Percentiles rank a stretch among this genome's conserved stretches.
Evolutionary conservation across 1,139 yeast genomes (phyloP).

Genomic region (Scheffersomyces parashehatae): DNA sequence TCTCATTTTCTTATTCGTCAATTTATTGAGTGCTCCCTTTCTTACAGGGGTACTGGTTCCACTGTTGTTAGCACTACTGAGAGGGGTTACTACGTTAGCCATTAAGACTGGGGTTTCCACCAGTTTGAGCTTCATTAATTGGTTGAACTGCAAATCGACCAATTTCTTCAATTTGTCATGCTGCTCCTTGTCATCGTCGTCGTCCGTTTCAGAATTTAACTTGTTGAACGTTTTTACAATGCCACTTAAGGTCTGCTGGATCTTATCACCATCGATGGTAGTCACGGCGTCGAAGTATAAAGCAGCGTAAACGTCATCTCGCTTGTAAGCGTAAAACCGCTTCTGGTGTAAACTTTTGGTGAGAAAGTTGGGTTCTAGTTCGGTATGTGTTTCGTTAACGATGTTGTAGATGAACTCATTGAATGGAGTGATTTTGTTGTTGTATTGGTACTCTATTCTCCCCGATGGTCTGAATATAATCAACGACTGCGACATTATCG

Average conservation of each 20-base stretch:
- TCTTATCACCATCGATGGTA: constrained; percentile 42
- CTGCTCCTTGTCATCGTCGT: constrained; percentile 4
- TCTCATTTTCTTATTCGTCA: constrained; percentile 39
- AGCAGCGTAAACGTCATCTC: constrained; percentile 34
- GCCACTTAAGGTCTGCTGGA: constrained; percentile 34
- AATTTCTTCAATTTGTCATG: constrained; percentile 29
- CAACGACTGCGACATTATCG: constrained; percentile 27
- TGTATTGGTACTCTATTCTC: constrained; percentile 36
- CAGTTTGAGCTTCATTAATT: constrained; percentile 31
- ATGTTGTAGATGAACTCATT: constrained; percentile 39
- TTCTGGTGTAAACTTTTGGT: constrained; percentile 36
- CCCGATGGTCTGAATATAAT: constrained; percentile 42
- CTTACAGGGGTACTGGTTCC: constrained; percentile 18
- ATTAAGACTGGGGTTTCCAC: constrained; percentile 6
- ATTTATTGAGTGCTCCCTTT: constrained; percentile 9
- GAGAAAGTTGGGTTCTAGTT: constrained; percentile 35
- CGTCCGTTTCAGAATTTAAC: constrained; percentile 24
- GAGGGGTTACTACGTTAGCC: constrained; percentile 2
- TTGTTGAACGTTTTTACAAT: constrained; percentile 36
- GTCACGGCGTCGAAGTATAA: constrained; percentile 44
- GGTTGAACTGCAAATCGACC: constrained; percentile 40
- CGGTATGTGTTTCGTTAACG: constrained; percentile 39
- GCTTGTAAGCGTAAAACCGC: constrained; percentile 36
- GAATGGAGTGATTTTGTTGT: constrained; percentile 40
- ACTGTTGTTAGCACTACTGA: constrained; percentile 9